Conservation (phyloP, 345 rosid species). For the Dimocarpus longan region DNA sequence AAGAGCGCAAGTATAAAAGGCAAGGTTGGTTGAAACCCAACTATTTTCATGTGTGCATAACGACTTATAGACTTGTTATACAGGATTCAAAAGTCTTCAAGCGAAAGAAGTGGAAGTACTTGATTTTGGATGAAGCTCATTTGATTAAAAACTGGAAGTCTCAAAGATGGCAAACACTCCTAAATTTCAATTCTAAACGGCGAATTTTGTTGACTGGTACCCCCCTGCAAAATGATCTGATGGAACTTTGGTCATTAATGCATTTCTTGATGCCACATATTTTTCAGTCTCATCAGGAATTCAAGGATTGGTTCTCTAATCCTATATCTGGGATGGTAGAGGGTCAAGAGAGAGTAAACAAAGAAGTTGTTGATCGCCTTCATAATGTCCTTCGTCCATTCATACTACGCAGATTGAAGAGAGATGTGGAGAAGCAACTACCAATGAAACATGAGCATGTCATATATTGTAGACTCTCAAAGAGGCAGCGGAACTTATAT, state of each 20-base stretch:
- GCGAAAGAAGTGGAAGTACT: conserved; percentile 99
- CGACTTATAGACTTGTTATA: conserved; percentile 94
- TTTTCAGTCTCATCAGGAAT: conserved; percentile 99
- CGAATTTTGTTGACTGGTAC: conserved; percentile 97
- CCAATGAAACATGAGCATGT: conserved; percentile 95
- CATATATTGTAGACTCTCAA: conserved; percentile 89
- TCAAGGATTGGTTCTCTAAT: conserved; percentile 98
- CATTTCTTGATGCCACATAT: conserved; percentile 99
- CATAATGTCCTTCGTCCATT: conserved; percentile 99
- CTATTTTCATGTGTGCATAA: conserved; percentile 94
- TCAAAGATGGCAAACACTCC: conserved; percentile 99
- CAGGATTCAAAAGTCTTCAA: conserved; percentile 97
- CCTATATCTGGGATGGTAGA: conserved; percentile 99
- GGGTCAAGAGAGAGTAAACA: conserved; percentile 96
- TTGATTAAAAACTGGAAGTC: conserved; percentile 99
- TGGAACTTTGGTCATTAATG: conserved; percentile 99
- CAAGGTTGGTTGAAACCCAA: conserved; percentile 99
- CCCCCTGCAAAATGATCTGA: conserved; percentile 98
- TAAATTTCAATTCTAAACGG: conserved; percentile 96
- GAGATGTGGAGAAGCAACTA: conserved; percentile 99
- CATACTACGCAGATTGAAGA: conserved; percentile 89
- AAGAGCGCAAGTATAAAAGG: conserved; percentile 93
- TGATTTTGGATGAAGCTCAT: conserved; percentile 99
- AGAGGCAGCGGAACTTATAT: conserved; percentile 95
- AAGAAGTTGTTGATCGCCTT: conserved; percentile 95